phyloP scores from a whole-genome alignment of 371 early-diverging fungal genomes.

The Encephalitozoon hellem region DNA sequence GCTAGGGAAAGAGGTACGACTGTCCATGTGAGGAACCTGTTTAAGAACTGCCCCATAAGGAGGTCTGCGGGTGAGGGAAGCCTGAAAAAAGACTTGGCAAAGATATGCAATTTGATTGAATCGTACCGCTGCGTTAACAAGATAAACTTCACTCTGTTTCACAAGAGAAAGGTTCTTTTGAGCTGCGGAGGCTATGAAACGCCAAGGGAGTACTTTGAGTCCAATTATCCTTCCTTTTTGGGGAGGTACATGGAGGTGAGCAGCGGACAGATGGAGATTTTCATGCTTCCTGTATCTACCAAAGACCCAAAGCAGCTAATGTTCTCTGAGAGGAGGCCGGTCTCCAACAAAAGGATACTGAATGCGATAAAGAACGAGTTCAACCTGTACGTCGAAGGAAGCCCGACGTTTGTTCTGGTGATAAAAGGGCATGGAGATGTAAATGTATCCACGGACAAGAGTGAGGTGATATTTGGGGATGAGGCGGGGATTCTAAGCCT shows the following conservation, averaged over 20 bases:
- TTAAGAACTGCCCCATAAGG: constrained; percentile 78
- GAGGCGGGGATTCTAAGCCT: constrained; percentile 22
- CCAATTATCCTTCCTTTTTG: background rate
- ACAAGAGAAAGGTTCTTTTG: constrained; percentile 33
- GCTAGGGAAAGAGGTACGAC: constrained; percentile 72
- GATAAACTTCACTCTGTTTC: constrained; percentile 34
- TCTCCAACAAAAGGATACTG: constrained; percentile 12
- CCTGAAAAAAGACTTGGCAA: constrained; percentile 68
- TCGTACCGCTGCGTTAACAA: constrained; percentile 63
- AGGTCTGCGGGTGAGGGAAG: constrained; percentile 66
- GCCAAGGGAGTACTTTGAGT: constrained; percentile 19
- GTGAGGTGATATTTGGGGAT: constrained; percentile 33
- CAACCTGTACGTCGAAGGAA: background rate
- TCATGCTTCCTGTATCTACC: constrained; percentile 19
- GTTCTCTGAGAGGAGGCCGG: constrained; percentile 25
- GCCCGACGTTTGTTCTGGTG: constrained; percentile 40
- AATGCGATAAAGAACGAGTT: constrained; percentile 26
- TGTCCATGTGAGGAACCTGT: constrained; percentile 67
- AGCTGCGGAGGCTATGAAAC: background rate
- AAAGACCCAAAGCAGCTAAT: constrained; percentile 3
- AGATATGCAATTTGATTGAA: constrained; percentile 71
- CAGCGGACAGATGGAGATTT: constrained; percentile 9
- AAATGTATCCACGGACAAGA: constrained; percentile 47
- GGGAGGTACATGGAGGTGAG: background rate
- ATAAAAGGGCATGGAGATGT: constrained; percentile 38